These are phyloP conservation scores for Coccomyxa subellipsoidea DNA, from an alignment of 163 green algal species.

Conservation along the genomic window DNA sequence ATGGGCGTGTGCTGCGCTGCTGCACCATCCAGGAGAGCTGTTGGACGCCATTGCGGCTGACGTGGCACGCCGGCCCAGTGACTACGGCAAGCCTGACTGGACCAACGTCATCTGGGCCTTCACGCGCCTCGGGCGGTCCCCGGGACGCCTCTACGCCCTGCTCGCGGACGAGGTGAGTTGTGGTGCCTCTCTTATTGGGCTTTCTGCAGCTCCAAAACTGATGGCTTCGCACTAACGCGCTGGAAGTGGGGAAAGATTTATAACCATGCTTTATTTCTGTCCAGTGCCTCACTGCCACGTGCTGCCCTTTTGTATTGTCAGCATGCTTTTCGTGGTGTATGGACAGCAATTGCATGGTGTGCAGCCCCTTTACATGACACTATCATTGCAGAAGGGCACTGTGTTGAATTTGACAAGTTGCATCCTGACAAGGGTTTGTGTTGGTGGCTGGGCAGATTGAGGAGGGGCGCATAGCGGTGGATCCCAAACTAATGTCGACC, in stretches of 20 bases:
- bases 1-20: not conserved
- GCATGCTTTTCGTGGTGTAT: no score
- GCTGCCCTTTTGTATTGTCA: no score
- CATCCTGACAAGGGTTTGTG: not conserved
- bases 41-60: not conserved
- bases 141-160: not conserved
- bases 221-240: no score
- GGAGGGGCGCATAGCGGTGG: not conserved
- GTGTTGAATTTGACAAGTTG: not conserved
- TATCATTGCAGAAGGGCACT: not conserved
- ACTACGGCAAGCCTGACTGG: not conserved
- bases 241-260: no score
- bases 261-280: no score
- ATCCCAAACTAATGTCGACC: not conserved
- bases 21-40: conserved; percentile 5
- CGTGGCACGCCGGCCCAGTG: not conserved
- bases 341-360: no score
- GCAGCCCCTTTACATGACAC: no score
- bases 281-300: no score
- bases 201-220: no score
- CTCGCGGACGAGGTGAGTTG: not conserved
- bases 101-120: not conserved
- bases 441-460: not conserved
- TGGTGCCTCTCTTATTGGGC: no score
- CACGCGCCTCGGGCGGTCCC: not conserved